A percentile compares a stretch with the other conserved stretches of the same genome.
Evolutionary conservation across 345 rosid species (phyloP).

Genomic region (Populus deltoides): DNA sequence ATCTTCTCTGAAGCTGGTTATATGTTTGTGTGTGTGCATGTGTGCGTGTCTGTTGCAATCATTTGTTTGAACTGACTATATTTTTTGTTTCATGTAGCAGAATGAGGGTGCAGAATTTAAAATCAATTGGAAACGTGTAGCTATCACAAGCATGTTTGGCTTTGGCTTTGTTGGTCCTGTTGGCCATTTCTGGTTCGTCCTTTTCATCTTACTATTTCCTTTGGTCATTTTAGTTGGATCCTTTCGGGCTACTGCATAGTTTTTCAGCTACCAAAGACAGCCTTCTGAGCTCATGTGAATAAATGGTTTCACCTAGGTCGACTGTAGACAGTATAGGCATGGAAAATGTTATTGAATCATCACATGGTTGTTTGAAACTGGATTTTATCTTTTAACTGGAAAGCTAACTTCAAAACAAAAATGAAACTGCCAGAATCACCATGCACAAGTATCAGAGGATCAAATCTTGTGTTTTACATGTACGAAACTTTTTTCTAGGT

Average conservation of each 20-base stretch:
- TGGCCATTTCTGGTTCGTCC: constrained; percentile 79
- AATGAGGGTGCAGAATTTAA: constrained; percentile 51
- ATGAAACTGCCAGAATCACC: not conserved
- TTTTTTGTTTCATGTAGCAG: constrained; percentile 33
- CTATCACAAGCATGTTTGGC: constrained; percentile 68
- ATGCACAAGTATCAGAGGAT: not conserved
- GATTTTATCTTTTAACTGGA: constrained; percentile 3
- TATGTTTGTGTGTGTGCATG: not conserved
- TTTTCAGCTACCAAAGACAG: not conserved
- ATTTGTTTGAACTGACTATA: not conserved
- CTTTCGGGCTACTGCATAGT: not conserved
- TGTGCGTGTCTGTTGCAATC: no score
- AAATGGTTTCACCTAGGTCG: not conserved
- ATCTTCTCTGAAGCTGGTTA: not conserved
- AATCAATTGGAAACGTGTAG: constrained; percentile 75
- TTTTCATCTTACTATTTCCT: not conserved
- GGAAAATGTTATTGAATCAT: not conserved
- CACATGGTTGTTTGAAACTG: not conserved
- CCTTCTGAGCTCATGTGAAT: not conserved
- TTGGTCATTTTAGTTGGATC: not conserved
- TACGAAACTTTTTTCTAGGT: constrained; percentile 41
- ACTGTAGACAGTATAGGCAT: not conserved
- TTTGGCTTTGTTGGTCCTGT: constrained; percentile 82
- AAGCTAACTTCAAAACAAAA: not conserved
- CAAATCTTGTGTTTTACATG: not conserved